These are phyloP conservation scores for Macrolepiota dolichaula DNA, from an alignment of 768 basidiomycete species.

Conservation along the genomic window DNA sequence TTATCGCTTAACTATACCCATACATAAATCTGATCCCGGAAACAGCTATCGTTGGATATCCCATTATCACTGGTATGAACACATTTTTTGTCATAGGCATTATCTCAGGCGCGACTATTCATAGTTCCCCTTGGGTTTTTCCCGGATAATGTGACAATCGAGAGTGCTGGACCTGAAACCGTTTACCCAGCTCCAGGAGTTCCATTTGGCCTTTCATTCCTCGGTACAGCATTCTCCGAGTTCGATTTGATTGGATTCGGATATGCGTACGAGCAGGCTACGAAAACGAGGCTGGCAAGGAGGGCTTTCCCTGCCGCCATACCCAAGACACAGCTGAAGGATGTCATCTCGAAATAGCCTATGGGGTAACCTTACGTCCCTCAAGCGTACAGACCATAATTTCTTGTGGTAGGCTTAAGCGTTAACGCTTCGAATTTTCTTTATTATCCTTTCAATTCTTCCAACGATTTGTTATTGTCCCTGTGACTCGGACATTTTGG, in stretches of 20 bases:
- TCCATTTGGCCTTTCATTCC: conserved; percentile 60
- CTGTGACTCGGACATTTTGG: neutral
- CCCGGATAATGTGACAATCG: conserved; percentile 40
- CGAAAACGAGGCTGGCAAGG: too few relatives aligned
- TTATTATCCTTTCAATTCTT: neutral
- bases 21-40: conserved; percentile 6
- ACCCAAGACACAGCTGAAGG: conserved; percentile 47
- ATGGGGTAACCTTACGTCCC: neutral
- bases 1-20: neutral
- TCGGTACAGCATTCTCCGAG: conserved; percentile 61
- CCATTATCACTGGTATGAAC: conserved; percentile 55
- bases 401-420: neutral
- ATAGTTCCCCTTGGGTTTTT: conserved; percentile 60
- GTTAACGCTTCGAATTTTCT: too few relatives aligned
- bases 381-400: neutral
- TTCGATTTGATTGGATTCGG: conserved; percentile 53
- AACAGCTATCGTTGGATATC: conserved; percentile 60
- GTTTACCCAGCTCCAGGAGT: conserved; percentile 52
- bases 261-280: conserved; percentile 70
- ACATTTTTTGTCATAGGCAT: neutral
- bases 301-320: conserved; percentile 51
- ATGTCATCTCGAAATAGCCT: conserved; percentile 21
- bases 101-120: neutral
- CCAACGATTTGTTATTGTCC: neutral
- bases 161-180: conserved; percentile 34